Percentiles rank a stretch among this genome's conserved stretches.
phyloP scores from a whole-genome alignment of 2,329 filamentous ascomycete genomes.

The Phaeosphaeria sp. region DNA sequence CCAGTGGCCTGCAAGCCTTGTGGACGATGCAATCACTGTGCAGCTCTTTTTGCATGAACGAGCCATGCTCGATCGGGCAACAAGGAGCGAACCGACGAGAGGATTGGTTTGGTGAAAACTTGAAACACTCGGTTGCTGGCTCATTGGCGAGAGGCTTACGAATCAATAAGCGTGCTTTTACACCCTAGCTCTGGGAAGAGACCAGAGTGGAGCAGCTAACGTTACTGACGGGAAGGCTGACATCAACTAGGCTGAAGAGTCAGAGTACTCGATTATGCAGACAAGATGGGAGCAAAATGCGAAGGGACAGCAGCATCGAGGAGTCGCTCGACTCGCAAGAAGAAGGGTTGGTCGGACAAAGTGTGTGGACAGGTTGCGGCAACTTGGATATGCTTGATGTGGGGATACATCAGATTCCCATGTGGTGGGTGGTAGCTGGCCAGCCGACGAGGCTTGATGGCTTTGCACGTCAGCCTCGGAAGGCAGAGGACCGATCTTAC shows the following conservation, averaged over 20 bases:
- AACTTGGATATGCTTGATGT: neutral
- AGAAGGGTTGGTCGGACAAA: neutral
- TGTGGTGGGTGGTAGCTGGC: neutral
- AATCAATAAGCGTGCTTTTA: conserved; percentile 35
- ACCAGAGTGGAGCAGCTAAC: conserved; percentile 9
- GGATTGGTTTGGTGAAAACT: conserved; percentile 17
- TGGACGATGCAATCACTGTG: neutral
- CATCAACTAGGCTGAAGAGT: conserved; percentile 18
- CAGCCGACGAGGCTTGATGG: conserved; percentile 26
- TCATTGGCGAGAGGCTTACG: conserved; percentile 37
- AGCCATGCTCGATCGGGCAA: conserved; percentile 7
- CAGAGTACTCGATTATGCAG: conserved; percentile 10
- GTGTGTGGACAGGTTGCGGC: neutral
- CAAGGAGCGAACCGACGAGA: conserved; percentile 15
- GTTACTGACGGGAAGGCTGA: conserved; percentile 22
- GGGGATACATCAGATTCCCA: neutral
- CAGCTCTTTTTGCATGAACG: conserved; percentile 1
- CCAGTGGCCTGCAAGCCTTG: neutral
- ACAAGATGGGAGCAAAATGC: neutral
- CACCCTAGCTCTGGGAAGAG: conserved; percentile 8
- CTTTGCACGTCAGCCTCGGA: conserved; percentile 39
- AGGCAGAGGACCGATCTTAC: conserved; percentile 38
- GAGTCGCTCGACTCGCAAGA: neutral
- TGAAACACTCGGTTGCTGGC: conserved; percentile 35
- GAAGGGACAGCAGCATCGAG: neutral